phyloP scores from a whole-genome alignment of 441 rosid species.

The Erysimum cheiri region DNA sequence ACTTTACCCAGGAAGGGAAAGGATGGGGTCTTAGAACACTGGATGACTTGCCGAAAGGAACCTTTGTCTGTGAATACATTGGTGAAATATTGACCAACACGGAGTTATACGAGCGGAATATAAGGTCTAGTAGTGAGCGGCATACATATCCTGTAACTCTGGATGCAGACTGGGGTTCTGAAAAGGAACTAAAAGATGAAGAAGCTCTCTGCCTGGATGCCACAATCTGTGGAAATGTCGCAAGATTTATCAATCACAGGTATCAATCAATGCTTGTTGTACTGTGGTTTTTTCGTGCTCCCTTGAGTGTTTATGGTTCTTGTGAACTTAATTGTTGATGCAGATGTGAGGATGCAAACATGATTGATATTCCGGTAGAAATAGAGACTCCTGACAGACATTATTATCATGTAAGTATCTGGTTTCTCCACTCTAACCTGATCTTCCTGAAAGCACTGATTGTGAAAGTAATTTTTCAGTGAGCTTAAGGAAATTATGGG shows the following conservation, averaged over 20 bases:
- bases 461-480: conserved; percentile 1
- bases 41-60: conserved; percentile 79
- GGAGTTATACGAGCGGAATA: conserved; percentile 72
- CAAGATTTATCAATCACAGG: conserved; percentile 95
- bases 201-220: conserved; percentile 97
- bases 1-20: conserved; percentile 63
- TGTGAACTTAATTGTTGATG: conserved; percentile 15
- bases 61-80: conserved; percentile 83
- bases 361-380: conserved; percentile 87
- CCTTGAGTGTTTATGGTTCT: conserved; percentile 21
- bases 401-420: conserved; percentile 77
- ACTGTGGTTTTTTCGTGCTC: conserved; percentile 20
- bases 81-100: conserved; percentile 87
- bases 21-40: conserved; percentile 93
- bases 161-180: conserved; percentile 99
- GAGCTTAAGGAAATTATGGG: conserved; percentile 28
- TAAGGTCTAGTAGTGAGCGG: conserved; percentile 53
- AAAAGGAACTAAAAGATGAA: conserved; percentile 71
- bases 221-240: conserved; percentile 80
- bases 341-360: conserved; percentile 84
- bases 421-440: conserved; percentile 2
- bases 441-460: background rate
- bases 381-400: conserved; percentile 95
- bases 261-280: conserved; percentile 33
- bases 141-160: conserved; percentile 91